phyloP scores from a whole-genome alignment of 1,284 basidiomycete species.

The Ceratobasidium sp. region DNA sequence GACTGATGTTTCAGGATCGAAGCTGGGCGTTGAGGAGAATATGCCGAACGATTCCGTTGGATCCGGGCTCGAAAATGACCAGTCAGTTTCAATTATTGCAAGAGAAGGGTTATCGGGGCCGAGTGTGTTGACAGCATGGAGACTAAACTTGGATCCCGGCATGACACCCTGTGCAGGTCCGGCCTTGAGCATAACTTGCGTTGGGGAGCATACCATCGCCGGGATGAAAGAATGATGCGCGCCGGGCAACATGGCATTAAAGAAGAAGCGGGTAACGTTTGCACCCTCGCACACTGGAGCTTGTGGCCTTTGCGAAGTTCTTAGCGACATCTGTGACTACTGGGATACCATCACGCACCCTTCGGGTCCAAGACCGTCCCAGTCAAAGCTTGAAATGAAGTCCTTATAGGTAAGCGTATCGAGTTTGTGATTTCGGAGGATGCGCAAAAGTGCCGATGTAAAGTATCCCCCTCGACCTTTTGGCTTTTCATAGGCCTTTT shows the following conservation, averaged over 20 bases:
- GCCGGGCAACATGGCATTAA: conserved; percentile 61
- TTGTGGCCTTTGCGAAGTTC: conserved; percentile 52
- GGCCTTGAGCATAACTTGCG: conserved; percentile 58
- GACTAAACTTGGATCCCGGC: conserved; percentile 63
- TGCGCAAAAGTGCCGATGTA: conserved; percentile 60
- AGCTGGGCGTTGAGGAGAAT: too few relatives aligned
- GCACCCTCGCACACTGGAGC: conserved; percentile 59
- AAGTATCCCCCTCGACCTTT: conserved; percentile 60
- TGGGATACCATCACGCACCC: too few relatives aligned
- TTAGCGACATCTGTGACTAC: too few relatives aligned
- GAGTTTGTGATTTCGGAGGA: conserved; percentile 56
- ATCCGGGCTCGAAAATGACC: too few relatives aligned
- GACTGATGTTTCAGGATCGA: too few relatives aligned
- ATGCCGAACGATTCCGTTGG: too few relatives aligned
- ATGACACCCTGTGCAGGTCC: conserved; percentile 66
- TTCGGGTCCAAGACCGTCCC: too few relatives aligned
- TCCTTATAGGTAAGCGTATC: conserved; percentile 60
- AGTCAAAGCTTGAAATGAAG: too few relatives aligned
- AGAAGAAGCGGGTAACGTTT: conserved; percentile 57
- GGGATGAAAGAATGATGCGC: conserved; percentile 57
- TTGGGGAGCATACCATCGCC: too few relatives aligned
- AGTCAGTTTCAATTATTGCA: background rate
- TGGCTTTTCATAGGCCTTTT: conserved; percentile 45
- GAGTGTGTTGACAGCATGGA: conserved; percentile 63
- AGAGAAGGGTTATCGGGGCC: background rate